Conservation (phyloP, 495 filamentous ascomycete species). For the Xylona heveae region DNA sequence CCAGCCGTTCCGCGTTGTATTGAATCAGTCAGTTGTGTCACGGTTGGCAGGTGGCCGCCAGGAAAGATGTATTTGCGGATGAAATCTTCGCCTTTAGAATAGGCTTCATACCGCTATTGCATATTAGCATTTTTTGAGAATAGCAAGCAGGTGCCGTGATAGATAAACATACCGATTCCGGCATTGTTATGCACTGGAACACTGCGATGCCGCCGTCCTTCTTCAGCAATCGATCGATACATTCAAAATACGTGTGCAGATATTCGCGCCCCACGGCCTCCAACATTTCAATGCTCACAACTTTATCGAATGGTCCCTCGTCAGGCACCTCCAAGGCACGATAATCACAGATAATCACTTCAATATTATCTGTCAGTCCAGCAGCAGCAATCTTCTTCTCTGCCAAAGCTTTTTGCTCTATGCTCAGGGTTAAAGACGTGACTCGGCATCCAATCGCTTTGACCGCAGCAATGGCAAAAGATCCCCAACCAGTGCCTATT, state of each 20-base stretch:
- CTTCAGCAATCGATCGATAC: constrained; percentile 37
- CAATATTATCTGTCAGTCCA: constrained; percentile 27
- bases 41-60: constrained; percentile 46
- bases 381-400: constrained; percentile 32
- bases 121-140: no score
- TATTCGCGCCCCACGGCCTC: constrained; percentile 49
- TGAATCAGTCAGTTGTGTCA: constrained; percentile 35
- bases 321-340: constrained; percentile 27
- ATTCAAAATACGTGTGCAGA: constrained; percentile 36
- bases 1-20: constrained; percentile 34
- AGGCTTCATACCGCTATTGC: constrained; percentile 22
- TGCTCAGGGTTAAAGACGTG: constrained; percentile 37
- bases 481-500: constrained; percentile 51
- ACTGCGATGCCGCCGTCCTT: constrained; percentile 38
- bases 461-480: constrained; percentile 41
- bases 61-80: constrained; percentile 59
- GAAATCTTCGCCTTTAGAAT: constrained; percentile 29
- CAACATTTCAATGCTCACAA: constrained; percentile 56
- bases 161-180: constrained; percentile 24
- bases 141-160: constrained; percentile 3
- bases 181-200: constrained; percentile 61
- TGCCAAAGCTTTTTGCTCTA: constrained; percentile 39
- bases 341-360: constrained; percentile 40
- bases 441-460: constrained; percentile 35
- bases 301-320: constrained; percentile 36